Conservation (phyloP, 1,139 yeast genomes). For the Geotrichum restrictum region DNA sequence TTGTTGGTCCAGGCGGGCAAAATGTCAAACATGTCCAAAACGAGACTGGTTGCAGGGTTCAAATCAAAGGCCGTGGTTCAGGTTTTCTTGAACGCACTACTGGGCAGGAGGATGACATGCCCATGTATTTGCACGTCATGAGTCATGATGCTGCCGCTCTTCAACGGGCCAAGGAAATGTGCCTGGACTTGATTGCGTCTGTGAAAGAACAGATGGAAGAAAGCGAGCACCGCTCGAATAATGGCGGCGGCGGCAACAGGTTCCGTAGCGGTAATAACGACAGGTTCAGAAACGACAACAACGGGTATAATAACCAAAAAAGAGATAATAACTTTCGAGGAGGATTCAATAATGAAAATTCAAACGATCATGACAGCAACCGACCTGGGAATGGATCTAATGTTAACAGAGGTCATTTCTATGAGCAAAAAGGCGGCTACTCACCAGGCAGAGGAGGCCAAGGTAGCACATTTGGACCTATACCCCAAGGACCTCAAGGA, state of each 20-base stretch:
- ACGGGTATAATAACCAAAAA: no score
- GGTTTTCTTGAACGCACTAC: constrained; percentile 37
- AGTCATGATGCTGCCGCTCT: constrained; percentile 33
- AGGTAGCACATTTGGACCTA: neutral
- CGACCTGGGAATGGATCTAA: constrained; percentile 3
- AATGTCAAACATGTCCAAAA: constrained; percentile 40
- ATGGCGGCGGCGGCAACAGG: constrained; percentile 5
- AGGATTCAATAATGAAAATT: constrained; percentile 2
- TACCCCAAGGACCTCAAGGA: no score
- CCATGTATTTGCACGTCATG: constrained; percentile 36
- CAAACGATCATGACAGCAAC: constrained; percentile 6
- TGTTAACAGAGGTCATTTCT: constrained; percentile 8
- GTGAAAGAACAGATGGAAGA: constrained; percentile 33
- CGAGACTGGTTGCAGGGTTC: constrained; percentile 39
- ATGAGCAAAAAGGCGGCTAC: neutral
- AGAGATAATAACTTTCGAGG: neutral
- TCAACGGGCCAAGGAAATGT: constrained; percentile 35
- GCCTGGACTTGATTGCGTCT: constrained; percentile 36
- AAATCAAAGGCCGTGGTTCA: constrained; percentile 41
- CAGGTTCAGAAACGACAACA: neutral
- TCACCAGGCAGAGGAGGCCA: neutral
- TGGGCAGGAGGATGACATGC: constrained; percentile 37
- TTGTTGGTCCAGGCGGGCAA: constrained; percentile 40
- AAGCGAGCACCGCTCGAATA: neutral
- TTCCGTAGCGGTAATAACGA: neutral